Base-by-base conservation (phyloP, 192 early-diverging fungal genomes). In the Borealophlyctis nickersoniae region DNA sequence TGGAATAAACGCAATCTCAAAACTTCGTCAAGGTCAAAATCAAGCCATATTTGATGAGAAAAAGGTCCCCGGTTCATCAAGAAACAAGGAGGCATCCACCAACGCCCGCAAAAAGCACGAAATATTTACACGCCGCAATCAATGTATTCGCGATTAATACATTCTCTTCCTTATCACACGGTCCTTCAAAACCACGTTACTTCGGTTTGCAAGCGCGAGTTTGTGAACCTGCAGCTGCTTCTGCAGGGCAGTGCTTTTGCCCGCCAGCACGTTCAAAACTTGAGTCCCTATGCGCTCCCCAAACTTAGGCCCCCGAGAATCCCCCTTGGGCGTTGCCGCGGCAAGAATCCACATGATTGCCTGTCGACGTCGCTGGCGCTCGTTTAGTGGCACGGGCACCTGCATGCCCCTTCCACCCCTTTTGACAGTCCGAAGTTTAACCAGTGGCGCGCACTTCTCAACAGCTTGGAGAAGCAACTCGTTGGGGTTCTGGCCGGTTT, bases 281-380 rank as follows among this genome's bases (percentile, higher is more conserved):
- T 97, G 93, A 13, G 69, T 82, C 19, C 87, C 89, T 52, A 97
- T 70, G 4, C 91, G 73, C 61, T 87, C 79, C 58, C 83, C 81
- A 67, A 91, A 86, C 48, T 66, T 55, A 61, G 85, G 83, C 49
- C 89, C 85, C n/a, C n/a, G n/a, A n/a, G n/a, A n/a, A 4, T 75
- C 29, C 28, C 73, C 80, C 27, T 52, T 80, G 19, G 88, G 74
- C 54, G 78, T 87, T 0, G 86, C 86, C 7, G 90, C 86, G 27
- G 92, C 89, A 54, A 91, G 49, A 23, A 95, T 87, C 95, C 93
- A 98, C 56, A 90, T 74, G 54, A 95, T 92, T 19, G 86, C 95
- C 19, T 81, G 82, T 29, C 80, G 71, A 45, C 81, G 74, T 34
- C 91, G 70, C 71, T 96, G 92, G 23, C 91, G 73, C 71, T 89